phyloP scores from a whole-genome alignment of 768 basidiomycete genomes.

The Boletus rufocinnamomeus region DNA sequence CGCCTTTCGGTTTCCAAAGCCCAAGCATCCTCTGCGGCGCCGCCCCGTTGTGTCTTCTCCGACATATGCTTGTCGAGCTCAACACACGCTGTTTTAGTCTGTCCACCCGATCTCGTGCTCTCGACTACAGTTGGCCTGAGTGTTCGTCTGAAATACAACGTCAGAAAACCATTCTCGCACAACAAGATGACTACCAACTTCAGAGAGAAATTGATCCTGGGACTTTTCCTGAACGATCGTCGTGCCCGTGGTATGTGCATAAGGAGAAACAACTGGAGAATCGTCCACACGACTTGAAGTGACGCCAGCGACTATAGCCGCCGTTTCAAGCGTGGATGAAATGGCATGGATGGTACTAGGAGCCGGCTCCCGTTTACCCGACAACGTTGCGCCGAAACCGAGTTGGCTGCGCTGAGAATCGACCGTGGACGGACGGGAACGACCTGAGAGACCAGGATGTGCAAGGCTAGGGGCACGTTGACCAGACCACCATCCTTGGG shows the following conservation, averaged over 20 bases:
- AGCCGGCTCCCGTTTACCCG: not conserved
- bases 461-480: no score
- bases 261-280: not conserved
- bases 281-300: not conserved
- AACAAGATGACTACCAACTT: slow-evolving; percentile 10
- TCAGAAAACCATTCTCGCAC: not conserved
- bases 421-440: no score
- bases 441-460: no score
- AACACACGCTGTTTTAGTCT: no score
- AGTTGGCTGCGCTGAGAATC: not conserved
- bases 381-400: not conserved
- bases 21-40: no score
- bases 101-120: not conserved
- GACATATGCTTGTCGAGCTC: no score
- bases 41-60: no score
- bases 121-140: not conserved
- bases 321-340: not conserved
- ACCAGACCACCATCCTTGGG: no score
- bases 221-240: not conserved
- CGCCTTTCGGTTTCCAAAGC: no score
- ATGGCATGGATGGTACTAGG: not conserved
- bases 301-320: not conserved
- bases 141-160: slow-evolving; percentile 3
- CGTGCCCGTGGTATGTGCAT: not conserved
- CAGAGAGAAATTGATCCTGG: not conserved